A percentile compares a stretch with the other conserved stretches of the same genome.
These are phyloP conservation scores for Carallia pectinifolia DNA, from an alignment of 345 rosid species.

Conservation along the genomic window DNA sequence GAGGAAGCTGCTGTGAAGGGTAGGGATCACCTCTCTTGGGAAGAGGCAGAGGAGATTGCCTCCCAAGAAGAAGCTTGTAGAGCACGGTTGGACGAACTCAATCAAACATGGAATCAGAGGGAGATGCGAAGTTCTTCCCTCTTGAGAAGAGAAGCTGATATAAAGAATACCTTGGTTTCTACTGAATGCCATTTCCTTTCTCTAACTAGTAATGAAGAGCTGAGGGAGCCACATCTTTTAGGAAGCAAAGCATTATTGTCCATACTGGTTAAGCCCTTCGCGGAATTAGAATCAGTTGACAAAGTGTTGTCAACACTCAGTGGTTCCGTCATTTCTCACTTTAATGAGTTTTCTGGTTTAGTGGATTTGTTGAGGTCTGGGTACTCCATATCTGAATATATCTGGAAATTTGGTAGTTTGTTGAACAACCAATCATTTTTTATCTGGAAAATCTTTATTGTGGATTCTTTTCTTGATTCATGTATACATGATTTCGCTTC, in stretches of 20 bases:
- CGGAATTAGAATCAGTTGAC: constrained; percentile 63
- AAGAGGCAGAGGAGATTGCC: constrained; percentile 94
- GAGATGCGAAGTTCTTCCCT: constrained; percentile 62
- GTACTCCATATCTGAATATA: constrained; percentile 47
- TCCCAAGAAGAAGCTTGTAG: constrained; percentile 96
- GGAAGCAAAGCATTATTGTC: constrained; percentile 59
- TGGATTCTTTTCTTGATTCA: constrained; percentile 79
- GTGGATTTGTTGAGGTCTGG: constrained; percentile 55
- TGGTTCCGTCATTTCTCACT: constrained; percentile 36
- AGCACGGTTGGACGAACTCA: constrained; percentile 79
- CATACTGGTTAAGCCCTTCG: constrained; percentile 57
- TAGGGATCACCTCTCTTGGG: constrained; percentile 93
- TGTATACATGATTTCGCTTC: constrained; percentile 75
- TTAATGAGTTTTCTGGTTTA: constrained; percentile 45
- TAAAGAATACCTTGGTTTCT: constrained; percentile 50
- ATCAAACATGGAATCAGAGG: constrained; percentile 78
- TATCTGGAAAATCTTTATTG: constrained; percentile 77
- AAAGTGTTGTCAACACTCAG: constrained; percentile 44
- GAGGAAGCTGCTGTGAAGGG: constrained; percentile 82
- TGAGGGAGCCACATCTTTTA: constrained; percentile 40
- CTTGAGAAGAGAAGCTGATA: constrained; percentile 57
- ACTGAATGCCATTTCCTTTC: constrained; percentile 63
- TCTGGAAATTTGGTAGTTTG: constrained; percentile 67
- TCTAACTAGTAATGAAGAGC: constrained; percentile 48
- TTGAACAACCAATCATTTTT: constrained; percentile 63